Base-by-base conservation (phyloP, 495 filamentous ascomycete genomes). In the Penicillium taxi region DNA sequence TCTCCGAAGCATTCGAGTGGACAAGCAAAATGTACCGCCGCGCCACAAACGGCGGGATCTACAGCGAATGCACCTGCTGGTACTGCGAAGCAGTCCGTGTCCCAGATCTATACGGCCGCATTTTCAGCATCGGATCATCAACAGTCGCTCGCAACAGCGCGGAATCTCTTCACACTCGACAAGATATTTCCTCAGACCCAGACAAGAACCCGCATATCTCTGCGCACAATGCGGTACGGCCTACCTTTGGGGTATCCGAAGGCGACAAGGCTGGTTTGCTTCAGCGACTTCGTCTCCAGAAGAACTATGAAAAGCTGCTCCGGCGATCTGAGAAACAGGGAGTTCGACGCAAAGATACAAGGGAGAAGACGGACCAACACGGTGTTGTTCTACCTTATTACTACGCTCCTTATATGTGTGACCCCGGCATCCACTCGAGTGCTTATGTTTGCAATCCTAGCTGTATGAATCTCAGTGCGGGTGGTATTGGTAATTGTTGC, bases 21-120 rank as follows among this genome's bases (percentile, higher is more conserved):
- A 94, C 87, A 0, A 74, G 67, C 50, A 80, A 78, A 46, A 60
- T 52, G n/a, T 93, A 86, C 50, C 71, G 82, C 50, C 72, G 77
- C 24, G 46, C 33, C 30, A 63, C 56, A 8, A 77, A 68, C 47
- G 60, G 64, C 3, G 73, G 78, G 32, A 68, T 82, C 22, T 93
- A 90, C 59, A 80, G 73, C 24, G 80, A 84, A 53, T 93, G 86
- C 45, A 84, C 81, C 1, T 94, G 86, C 58, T 93, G 86, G 85
- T 88, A 86, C 52, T 94, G 86, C 60, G 85, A 90, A 66, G 75
- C 80, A 14, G 75, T 83, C 42, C 79, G 86, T 9, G 73, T 75
- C 23, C 43, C 60, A n/a, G 54, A 61, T 26, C 57, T 73, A 7
- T 75, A 82, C 55, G 43, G 44, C 30, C 74, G 70, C 26, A 23